These are phyloP conservation scores for Coemansia sp. DNA, from an alignment of 192 early-diverging fungal genomes.

Conservation along the genomic window DNA sequence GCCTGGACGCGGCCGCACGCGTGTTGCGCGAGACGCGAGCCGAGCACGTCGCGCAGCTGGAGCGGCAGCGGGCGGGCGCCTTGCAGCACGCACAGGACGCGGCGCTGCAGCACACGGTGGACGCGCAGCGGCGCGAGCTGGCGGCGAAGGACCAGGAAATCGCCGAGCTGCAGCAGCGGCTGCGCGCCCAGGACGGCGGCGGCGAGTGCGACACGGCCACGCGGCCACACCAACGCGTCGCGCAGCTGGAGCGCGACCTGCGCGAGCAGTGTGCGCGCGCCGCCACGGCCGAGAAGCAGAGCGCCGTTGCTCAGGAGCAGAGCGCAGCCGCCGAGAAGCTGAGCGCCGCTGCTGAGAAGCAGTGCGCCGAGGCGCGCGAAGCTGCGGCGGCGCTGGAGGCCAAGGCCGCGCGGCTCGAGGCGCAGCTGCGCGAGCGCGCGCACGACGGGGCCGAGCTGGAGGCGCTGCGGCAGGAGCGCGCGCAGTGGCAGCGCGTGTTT, in stretches of 20 bases:
- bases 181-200: not conserved
- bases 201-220: not conserved
- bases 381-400: conserved; percentile 43
- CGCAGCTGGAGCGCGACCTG: conserved; percentile 46
- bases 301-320: too few relatives aligned
- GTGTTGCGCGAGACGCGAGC: conserved; percentile 2
- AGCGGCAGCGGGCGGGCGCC: conserved; percentile 5
- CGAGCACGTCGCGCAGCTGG: conserved; percentile 7
- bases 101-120: conserved; percentile 18
- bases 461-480: conserved; percentile 42
- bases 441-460: conserved; percentile 41
- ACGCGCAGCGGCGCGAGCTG: conserved; percentile 2
- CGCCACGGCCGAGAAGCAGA: conserved; percentile 51
- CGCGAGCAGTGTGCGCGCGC: conserved; percentile 56
- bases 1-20: conserved; percentile 5
- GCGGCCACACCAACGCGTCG: conserved; percentile 21
- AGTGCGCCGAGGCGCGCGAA: conserved; percentile 52
- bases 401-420: conserved; percentile 54
- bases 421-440: conserved; percentile 27
- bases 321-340: too few relatives aligned
- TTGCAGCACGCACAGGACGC: too few relatives aligned
- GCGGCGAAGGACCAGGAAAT: conserved; percentile 11
- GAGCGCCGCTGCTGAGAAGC: too few relatives aligned
- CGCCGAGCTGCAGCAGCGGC: conserved; percentile 7
- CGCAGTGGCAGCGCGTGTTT: conserved; percentile 46